phyloP scores from a whole-genome alignment of 495 filamentous ascomycete species.

The Hypoxylon subgilvum region DNA sequence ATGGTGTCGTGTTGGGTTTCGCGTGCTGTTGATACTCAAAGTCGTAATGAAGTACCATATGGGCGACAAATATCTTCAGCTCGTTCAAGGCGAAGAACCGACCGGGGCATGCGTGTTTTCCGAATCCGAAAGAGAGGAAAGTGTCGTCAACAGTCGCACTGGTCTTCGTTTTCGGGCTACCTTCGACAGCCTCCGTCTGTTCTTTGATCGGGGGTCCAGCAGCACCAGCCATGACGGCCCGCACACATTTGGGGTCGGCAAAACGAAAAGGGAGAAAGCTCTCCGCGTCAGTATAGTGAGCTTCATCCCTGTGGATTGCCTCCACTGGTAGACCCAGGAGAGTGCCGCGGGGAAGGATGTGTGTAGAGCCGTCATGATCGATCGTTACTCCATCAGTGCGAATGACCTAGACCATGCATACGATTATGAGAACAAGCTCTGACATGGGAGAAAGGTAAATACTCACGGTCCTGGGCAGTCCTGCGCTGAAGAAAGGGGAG shows the following conservation, averaged over 20 bases:
- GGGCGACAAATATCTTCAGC: slow-evolving; percentile 47
- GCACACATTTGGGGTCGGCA: background rate
- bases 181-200: too few species aligned
- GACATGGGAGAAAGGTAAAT: too few species aligned
- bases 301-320: slow-evolving; percentile 18
- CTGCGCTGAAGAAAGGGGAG: slow-evolving; percentile 2
- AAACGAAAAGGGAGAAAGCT: slow-evolving; percentile 29
- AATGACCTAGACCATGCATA: background rate
- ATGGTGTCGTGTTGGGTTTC: background rate
- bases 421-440: background rate
- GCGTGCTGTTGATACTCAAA: slow-evolving; percentile 30
- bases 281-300: slow-evolving; percentile 13
- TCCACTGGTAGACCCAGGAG: slow-evolving; percentile 16
- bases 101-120: slow-evolving; percentile 44
- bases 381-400: background rate
- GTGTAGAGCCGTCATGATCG: slow-evolving; percentile 11
- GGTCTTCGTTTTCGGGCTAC: too few species aligned
- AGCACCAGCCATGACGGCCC: too few species aligned
- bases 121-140: slow-evolving; percentile 42
- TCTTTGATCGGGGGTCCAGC: slow-evolving; percentile 1
- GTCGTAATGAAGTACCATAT: slow-evolving; percentile 47
- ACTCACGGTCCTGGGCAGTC: slow-evolving; percentile 18
- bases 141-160: slow-evolving; percentile 37
- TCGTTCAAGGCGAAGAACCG: slow-evolving; percentile 49
- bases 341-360: slow-evolving; percentile 14